These are phyloP conservation scores for Pittosporum tobira DNA, from an alignment of 129 eudicot genomes.

Conservation along the genomic window DNA sequence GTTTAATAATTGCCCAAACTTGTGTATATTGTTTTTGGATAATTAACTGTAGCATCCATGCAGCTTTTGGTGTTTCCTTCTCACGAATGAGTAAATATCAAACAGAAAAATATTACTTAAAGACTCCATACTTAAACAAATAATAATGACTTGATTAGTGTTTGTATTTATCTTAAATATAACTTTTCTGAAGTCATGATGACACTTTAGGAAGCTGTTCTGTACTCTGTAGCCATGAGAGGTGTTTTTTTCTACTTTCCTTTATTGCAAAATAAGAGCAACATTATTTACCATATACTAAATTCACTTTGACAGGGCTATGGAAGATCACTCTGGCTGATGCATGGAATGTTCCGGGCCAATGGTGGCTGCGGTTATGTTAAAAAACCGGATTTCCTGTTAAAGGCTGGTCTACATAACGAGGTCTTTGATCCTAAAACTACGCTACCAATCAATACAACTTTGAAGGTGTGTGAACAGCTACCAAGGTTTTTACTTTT, in stretches of 20 bases:
- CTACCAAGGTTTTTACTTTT: too few relatives aligned
- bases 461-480: constrained; percentile 45
- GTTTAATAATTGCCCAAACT: background rate
- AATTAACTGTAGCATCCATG: background rate
- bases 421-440: constrained; percentile 56
- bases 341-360: constrained; percentile 95
- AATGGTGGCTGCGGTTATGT: constrained; percentile 93
- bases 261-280: background rate
- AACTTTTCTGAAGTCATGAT: too few relatives aligned
- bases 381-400: constrained; percentile 66
- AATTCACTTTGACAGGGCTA: constrained; percentile 39
- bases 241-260: too few relatives aligned
- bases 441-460: constrained; percentile 36
- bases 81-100: background rate
- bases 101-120: background rate
- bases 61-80: background rate
- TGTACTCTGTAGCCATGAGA: background rate
- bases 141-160: too few relatives aligned
- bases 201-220: too few relatives aligned
- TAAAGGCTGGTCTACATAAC: constrained; percentile 29
- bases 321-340: constrained; percentile 84
- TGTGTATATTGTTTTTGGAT: background rate
- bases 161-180: too few relatives aligned
- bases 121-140: too few relatives aligned
- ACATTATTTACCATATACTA: background rate